Evolutionary conservation across 164 flowering plant species (phyloP).

Genomic region (Cinnamomum micranthum): DNA sequence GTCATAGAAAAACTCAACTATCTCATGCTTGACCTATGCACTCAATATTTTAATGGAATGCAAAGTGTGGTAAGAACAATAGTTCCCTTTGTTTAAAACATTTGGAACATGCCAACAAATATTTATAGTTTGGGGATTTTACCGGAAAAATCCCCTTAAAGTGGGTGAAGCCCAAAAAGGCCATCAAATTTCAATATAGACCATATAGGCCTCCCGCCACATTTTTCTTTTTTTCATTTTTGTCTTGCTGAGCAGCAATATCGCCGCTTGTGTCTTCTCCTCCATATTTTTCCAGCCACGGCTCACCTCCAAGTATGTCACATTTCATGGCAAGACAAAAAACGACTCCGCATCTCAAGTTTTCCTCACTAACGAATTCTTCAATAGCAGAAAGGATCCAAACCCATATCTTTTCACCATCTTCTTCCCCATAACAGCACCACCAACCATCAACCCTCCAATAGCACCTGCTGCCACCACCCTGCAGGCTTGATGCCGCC

Average conservation of each 20-base stretch:
- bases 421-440: background rate
- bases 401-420: background rate
- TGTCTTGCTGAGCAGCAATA: too few relatives aligned
- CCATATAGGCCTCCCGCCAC: too few relatives aligned
- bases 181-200: too few relatives aligned
- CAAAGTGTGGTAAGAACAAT: background rate
- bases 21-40: background rate
- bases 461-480: background rate
- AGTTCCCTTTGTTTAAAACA: background rate
- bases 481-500: too few relatives aligned
- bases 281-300: too few relatives aligned
- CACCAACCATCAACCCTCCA: background rate
- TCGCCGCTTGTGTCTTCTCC: too few relatives aligned
- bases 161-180: too few relatives aligned
- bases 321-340: background rate
- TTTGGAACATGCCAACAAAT: background rate
- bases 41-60: background rate
- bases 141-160: too few relatives aligned
- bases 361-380: background rate
- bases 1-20: background rate
- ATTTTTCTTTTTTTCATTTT: too few relatives aligned
- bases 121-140: background rate
- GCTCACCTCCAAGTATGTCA: too few relatives aligned
- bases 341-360: background rate
- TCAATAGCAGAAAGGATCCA: background rate